Evolutionary conservation across 106 monocot species (phyloP), one percentile per base, ranked within the genome.

Genomic region (Allium fistulosum): DNA sequence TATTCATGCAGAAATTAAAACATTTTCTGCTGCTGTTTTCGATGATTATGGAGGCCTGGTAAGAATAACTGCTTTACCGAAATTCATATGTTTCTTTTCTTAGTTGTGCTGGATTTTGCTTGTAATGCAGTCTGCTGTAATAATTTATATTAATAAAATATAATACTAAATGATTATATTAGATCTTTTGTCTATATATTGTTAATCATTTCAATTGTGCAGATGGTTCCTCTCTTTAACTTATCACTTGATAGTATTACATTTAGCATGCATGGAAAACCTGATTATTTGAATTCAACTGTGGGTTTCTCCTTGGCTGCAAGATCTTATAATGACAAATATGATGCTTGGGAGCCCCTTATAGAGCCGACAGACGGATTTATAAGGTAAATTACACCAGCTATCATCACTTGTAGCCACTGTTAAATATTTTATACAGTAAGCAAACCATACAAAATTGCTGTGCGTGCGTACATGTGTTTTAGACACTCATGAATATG

Each of bases 1-100:
- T 9, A 76, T 99, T 64, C 82, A 85, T 81, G 84, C 83, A 26
- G 77, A 90, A 81, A 80, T 99, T n/a, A 87, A 90, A 69, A 74
- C 84, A 15, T 83, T 99, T 16, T 93, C 99, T 76, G 89, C 83
- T 26, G 84, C 86, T 68, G 68, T 93, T 59, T 90, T 90, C 83
- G 99, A 99, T 85, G 99, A 99, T 78, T 90, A 90, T 81, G 99
- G 90, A 72, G 99, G 92, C 50, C 48, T 99, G 84, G 99, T 99
- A 62, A 79, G 81, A 10, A 22, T 59, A 48, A 49, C 58, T 71
- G 52, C 26, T 59, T 67, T 48, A 10, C 46, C 53, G 3, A 65
- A 52, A 52, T 69, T 15, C 46, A 49, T 59, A 37, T 5, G 37
- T 37, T 37, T 37, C 37, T 37, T 37, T 37, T 37, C 37, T 37